Evolutionary conservation across 805 yeast genomes (phyloP).

Genomic region (Yarrowia sp.): DNA sequence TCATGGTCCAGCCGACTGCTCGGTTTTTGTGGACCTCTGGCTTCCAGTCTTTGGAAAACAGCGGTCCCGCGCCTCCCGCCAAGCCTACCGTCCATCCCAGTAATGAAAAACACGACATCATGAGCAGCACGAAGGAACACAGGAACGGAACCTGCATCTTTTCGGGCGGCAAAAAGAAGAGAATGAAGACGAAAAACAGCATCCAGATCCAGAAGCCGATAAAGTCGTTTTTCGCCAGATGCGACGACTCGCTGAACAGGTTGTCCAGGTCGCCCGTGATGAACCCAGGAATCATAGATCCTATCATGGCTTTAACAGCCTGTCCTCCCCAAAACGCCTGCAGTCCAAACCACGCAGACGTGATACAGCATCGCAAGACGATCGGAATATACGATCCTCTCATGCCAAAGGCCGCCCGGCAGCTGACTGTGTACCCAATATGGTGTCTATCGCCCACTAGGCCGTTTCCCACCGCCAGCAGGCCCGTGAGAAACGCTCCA

Average conservation of each 20-base stretch:
- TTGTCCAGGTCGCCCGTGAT: constrained; percentile 50
- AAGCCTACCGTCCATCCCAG: constrained; percentile 46
- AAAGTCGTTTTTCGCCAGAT: constrained; percentile 51
- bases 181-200: constrained; percentile 15
- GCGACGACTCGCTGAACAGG: constrained; percentile 52
- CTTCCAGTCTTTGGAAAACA: constrained; percentile 40
- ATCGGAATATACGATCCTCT: constrained; percentile 57
- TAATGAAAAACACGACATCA: constrained; percentile 47
- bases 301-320: constrained; percentile 52
- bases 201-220: constrained; percentile 55
- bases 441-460: constrained; percentile 59
- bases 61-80: constrained; percentile 43
- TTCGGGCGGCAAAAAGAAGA: constrained; percentile 43
- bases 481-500: constrained; percentile 54
- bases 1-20: constrained; percentile 52
- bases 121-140: constrained; percentile 51
- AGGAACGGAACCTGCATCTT: constrained; percentile 51
- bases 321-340: constrained; percentile 59
- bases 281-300: constrained; percentile 53
- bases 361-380: constrained; percentile 54
- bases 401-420: constrained; percentile 57
- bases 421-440: constrained; percentile 57
- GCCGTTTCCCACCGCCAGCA: constrained; percentile 55
- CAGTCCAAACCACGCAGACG: constrained; percentile 57
- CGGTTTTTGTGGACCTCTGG: constrained; percentile 47